Base-by-base conservation (phyloP, 495 filamentous ascomycete species). In the Penicillium ochrochloron region DNA sequence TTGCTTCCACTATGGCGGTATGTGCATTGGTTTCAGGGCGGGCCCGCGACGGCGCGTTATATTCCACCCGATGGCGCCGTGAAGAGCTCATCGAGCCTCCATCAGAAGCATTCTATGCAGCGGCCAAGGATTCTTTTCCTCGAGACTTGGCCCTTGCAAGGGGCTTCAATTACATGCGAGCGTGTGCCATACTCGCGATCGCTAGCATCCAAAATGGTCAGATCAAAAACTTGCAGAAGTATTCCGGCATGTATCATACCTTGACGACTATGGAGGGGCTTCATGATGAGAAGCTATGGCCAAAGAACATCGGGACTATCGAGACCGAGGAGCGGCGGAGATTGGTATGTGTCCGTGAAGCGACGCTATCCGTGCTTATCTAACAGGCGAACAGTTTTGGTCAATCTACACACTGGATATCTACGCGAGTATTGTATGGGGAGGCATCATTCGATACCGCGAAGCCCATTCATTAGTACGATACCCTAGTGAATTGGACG, bases 371-470 rank as follows among this genome's bases (percentile, higher is more conserved):
- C 25, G 11, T n/a, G 19, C 17, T 27, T 57, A 34, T 42, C 57
- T 63, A 21, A 62, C 50, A 10, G 15, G 35, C 8, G 15, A 15
- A 34, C 1, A 82, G 76, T 83, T 83, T 62, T 85, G 83, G 83
- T 82, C 83, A 31, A 83, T 82, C 35, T 85, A 85, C 63, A 79
- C 77, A 6, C 61, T 85, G 5, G 83, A 85, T 54, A 74, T 85
- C 42, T 84, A 79, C 68, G 76, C 77, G 7, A 76, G 77, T 9
- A 75, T 82, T 44, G 80, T 84, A 25, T 84, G 78, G 78, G 75
- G 76, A 34, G 72, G 75, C n/a, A 67, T 80, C 17, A 76, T 83
- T 56, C 73, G 77, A 65, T 77, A 74, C 41, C 78, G 76, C 27
- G 82, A 82, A 62, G 71, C 74, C 14, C 76, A 81, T 46, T 78